A percentile compares a stretch with the other conserved stretches of the same genome.
These are phyloP conservation scores for Suillus plorans DNA, from an alignment of 768 basidiomycete genomes.

Conservation along the genomic window DNA sequence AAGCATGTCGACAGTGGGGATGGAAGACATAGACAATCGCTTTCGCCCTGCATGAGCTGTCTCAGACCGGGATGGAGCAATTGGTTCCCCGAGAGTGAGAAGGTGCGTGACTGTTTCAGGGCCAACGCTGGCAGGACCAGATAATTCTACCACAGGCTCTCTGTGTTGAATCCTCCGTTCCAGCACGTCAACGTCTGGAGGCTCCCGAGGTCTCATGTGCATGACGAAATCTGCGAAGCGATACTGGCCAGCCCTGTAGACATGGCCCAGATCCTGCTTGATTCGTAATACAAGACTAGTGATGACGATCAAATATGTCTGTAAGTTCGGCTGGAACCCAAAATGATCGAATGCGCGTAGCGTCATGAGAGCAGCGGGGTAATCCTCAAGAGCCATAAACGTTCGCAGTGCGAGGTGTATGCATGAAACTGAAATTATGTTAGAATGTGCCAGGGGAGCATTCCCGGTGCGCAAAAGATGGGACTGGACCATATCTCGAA, in stretches of 20 bases:
- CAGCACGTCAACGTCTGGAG: slow-evolving; percentile 15
- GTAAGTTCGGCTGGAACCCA: slow-evolving; percentile 31
- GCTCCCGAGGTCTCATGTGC: slow-evolving; percentile 21
- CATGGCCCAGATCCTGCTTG: slow-evolving; percentile 19
- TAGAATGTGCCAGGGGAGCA: slow-evolving; percentile 18
- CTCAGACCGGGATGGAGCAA: neutral
- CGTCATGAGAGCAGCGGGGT: slow-evolving; percentile 44
- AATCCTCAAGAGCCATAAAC: slow-evolving; percentile 46
- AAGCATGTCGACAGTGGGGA: slow-evolving; percentile 20
- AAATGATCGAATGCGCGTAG: slow-evolving; percentile 33
- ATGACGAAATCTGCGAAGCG: slow-evolving; percentile 26
- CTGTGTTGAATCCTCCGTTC: slow-evolving; percentile 13
- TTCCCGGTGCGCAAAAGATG: slow-evolving; percentile 25
- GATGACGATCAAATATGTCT: slow-evolving; percentile 41
- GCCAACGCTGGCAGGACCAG: slow-evolving; percentile 13
- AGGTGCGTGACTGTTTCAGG: slow-evolving; percentile 20
- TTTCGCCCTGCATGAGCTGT: neutral
- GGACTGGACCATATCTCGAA: slow-evolving; percentile 43
- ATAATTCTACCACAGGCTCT: neutral
- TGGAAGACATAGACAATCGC: neutral
- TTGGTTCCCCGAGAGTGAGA: slow-evolving; percentile 16
- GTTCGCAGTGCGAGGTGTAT: slow-evolving; percentile 45
- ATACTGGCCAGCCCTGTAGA: slow-evolving; percentile 7
- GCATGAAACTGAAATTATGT: slow-evolving; percentile 32
- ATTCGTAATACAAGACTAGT: slow-evolving; percentile 37